Base-by-base conservation (phyloP, 306 rosid species). In the Cicer judaicum region DNA sequence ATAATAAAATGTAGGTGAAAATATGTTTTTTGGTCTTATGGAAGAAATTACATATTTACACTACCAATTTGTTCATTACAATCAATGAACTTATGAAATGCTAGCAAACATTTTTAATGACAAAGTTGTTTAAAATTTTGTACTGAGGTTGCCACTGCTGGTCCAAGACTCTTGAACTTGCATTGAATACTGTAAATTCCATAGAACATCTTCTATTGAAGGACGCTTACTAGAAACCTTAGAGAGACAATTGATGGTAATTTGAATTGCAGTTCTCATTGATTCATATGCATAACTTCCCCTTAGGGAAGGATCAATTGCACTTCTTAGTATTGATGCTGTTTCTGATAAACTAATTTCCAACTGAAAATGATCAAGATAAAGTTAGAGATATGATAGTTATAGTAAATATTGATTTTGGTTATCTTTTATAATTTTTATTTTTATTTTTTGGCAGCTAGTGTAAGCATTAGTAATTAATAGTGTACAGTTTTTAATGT, bases 161-260 rank as follows among this genome's bases (percentile, higher is more conserved):
- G 91, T 89, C 99, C 99, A 92, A 0, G 85, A 84, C 73, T 92
- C 99, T 83, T 95, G 99, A 81, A 92, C 99, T 80, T 95, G 99
- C 84, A 95, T 86, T 41, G 99, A 84, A 64, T 95, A 95, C 71
- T 92, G 97, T 80, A 95, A 75, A 77, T 95, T 85, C 99, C 99
- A 95, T 4, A 95, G 86, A 62, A 95, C 90, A 56, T 95, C 96
- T 55, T 95, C 98, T 15, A 90, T 85, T 0, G 99, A 95, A 79
- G 99, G 99, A 18, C 98, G 97, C 52, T 80, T 73, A 62, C 68
- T 89, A 12, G 87, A 48, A 54, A 88, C 90, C 78, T 78, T 85
- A 84, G 78, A 36, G 38, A 95, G 90, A 80, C 99, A 95, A 74
- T 69, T 87, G 54, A 81, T 71, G n/a, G 96, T 86, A 46, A 95